phyloP scores from a whole-genome alignment of 306 rosid genomes.

The Medicago ruthenica region DNA sequence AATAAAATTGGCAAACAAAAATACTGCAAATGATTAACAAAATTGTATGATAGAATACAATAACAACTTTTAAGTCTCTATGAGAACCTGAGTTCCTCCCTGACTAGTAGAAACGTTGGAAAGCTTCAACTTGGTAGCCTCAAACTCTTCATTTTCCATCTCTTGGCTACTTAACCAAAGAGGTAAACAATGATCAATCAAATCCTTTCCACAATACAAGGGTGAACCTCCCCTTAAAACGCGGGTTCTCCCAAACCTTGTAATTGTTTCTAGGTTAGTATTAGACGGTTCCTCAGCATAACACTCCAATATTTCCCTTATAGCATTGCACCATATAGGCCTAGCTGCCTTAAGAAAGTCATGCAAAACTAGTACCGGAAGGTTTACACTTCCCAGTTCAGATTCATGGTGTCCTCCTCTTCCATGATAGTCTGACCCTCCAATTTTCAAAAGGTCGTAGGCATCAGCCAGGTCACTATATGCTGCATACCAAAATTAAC shows the following conservation, averaged over 20 bases:
- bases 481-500: conserved; percentile 54
- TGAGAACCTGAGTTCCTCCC: conserved; percentile 57
- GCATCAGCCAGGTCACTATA: conserved; percentile 86
- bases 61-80: conserved; percentile 46
- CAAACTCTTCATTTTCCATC: conserved; percentile 72
- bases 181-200: conserved; percentile 77
- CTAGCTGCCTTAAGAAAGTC: conserved; percentile 85
- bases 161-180: conserved; percentile 83
- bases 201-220: conserved; percentile 59
- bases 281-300: conserved; percentile 86
- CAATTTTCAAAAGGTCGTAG: conserved; percentile 80
- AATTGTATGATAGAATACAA: conserved; percentile 11
- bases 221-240: conserved; percentile 59
- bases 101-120: conserved; percentile 57
- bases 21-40: conserved; percentile 10
- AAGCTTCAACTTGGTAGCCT: conserved; percentile 73
- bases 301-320: conserved; percentile 61
- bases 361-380: conserved; percentile 68
- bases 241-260: conserved; percentile 66
- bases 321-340: conserved; percentile 87
- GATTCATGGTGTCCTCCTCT: conserved; percentile 85
- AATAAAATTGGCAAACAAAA: conserved; percentile 36
- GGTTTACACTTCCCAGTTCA: conserved; percentile 90
- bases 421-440: conserved; percentile 95
- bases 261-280: conserved; percentile 65